A percentile compares a stretch with the other conserved stretches of the same genome.
phyloP scores from a whole-genome alignment of 2,329 filamentous ascomycete species.

The Blastomyces silverae region DNA sequence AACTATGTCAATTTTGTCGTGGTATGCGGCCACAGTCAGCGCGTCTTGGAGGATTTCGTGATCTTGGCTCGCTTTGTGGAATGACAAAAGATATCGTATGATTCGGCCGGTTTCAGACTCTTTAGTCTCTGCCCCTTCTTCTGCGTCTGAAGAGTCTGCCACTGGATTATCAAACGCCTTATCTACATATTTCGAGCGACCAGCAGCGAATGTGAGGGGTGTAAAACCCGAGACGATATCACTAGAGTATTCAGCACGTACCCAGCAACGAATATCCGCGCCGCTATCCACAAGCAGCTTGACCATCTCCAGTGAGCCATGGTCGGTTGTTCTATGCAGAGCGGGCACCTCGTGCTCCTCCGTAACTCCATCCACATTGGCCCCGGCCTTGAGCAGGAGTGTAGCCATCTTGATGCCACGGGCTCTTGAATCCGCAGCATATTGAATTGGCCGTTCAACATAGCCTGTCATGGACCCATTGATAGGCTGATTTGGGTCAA shows the following conservation, averaged over 20 bases:
- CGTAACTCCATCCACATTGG: constrained; percentile 3
- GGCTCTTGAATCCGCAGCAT: not conserved
- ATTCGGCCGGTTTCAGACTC: not conserved
- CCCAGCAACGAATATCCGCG: constrained; percentile 15
- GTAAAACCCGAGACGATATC: not conserved
- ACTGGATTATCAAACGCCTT: not conserved
- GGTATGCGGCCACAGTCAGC: not conserved
- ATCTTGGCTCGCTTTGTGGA: not conserved
- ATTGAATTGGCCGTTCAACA: constrained; percentile 6
- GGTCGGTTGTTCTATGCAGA: constrained; percentile 16
- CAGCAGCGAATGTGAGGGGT: not conserved
- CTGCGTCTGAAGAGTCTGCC: not conserved
- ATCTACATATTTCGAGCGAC: not conserved
- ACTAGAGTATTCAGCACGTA: not conserved
- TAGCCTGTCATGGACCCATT: not conserved
- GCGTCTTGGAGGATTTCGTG: constrained; percentile 2
- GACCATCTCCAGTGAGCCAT: constrained; percentile 19
- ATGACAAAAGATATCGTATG: not conserved
- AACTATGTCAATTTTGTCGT: constrained; percentile 4
- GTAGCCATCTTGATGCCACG: not conserved
- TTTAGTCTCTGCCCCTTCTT: too few relatives aligned
- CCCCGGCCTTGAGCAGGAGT: constrained; percentile 1
- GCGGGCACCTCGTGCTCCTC: not conserved
- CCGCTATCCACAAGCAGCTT: constrained; percentile 23
- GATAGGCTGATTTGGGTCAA: constrained; percentile 3